Base-by-base conservation (phyloP, 345 rosid species). In the Dipteronia sinensis region DNA sequence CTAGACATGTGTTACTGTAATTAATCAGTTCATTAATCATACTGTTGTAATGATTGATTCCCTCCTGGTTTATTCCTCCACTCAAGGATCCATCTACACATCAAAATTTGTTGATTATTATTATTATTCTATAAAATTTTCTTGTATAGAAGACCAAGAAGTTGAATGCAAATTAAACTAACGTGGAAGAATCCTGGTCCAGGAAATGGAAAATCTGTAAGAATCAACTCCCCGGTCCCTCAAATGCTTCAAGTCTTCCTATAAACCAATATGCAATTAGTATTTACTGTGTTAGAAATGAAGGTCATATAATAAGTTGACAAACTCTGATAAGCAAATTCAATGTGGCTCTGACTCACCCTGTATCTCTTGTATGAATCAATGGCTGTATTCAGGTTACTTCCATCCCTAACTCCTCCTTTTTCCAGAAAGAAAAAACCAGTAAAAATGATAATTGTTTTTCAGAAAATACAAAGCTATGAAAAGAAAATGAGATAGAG, bases 41-140 rank as follows among this genome's bases (percentile, higher is more conserved):
- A 71, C 81, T 84, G 81, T 86, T 89, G 85, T 90, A 90, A 69
- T 86, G 88, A 38, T 85, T 77, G 76, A 89, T 78, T 31, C 91
- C 92, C 73, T 83, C 81, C 53, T 82, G 79, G 77, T 89, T 89
- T 38, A 89, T 72, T 75, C 90, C 91, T 47, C 87, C 89, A 23
- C 81, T 83, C 47, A 86, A 23, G 40, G 82, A 83, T 73, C 90
- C 94, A 63, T 73, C 85, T 86, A 44, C 51, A 69, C 4, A 27
- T 51, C 8, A 1, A 69, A 74, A 31, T 42, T 65, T 53, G 6
- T 38, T 16, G 4, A 3, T 46, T 40, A n/a, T 2, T 19, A 53
- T 4, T 10, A 7, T 19, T 6, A 4, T 38, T 27, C 15, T 8
- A 31, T 29, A 31, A 4, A 44, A 44, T 8, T 64, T 34, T 75